A percentile compares a stretch with the other conserved stretches of the same genome.
Conservation (phyloP, 1,284 basidiomycete genomes). For the Austroboletus niveus region DNA sequence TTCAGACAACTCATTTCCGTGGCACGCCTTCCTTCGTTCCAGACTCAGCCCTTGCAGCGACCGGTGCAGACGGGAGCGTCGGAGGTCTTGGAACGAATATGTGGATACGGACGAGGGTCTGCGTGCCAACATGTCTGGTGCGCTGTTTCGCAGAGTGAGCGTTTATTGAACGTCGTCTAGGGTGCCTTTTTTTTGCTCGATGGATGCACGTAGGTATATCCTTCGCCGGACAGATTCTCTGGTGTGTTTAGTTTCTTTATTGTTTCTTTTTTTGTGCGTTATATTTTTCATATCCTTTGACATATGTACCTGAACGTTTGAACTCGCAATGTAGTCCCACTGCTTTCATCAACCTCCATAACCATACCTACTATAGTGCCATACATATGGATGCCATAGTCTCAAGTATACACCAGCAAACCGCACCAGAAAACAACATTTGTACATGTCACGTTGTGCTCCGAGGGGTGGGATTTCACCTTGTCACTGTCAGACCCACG, state of each 20-base stretch:
- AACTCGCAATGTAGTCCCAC: conserved; percentile 12
- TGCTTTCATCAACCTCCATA: not conserved
- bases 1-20: not conserved
- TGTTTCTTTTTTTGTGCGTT: conserved; percentile 6
- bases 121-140: conserved; percentile 15
- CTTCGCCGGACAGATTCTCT: not conserved
- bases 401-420: conserved; percentile 1
- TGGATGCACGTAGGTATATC: too few relatives aligned
- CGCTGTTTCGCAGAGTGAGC: conserved; percentile 21
- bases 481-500: too few relatives aligned
- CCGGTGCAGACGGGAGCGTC: too few relatives aligned
- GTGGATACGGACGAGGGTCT: conserved; percentile 20
- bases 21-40: conserved; percentile 40
- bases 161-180: conserved; percentile 16
- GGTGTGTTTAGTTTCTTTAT: not conserved
- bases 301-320: not conserved
- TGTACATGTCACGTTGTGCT: too few relatives aligned
- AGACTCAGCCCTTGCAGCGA: too few relatives aligned
- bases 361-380: not conserved
- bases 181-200: too few relatives aligned
- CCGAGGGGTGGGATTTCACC: too few relatives aligned
- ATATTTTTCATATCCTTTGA: conserved; percentile 20
- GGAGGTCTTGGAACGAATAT: not conserved
- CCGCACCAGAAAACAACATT: too few relatives aligned
- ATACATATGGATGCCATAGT: conserved; percentile 5